phyloP scores from a whole-genome alignment of 1,284 basidiomycete species.

The Ganoderma sp. region DNA sequence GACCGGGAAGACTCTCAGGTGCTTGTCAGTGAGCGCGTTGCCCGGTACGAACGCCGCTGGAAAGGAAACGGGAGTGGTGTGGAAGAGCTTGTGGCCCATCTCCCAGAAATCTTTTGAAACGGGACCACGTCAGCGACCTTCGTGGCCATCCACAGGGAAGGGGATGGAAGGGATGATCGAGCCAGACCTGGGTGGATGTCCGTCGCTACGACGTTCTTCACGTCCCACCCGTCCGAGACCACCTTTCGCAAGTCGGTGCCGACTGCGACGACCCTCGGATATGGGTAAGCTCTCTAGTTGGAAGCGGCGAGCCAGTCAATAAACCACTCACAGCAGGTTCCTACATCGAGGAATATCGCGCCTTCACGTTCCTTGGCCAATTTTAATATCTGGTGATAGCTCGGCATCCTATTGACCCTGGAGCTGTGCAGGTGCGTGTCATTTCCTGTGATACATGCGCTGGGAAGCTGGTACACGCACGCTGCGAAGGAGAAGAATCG shows the following conservation, averaged over 20 bases:
- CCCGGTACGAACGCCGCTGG: slow-evolving; percentile 42
- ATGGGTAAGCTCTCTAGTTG: background rate
- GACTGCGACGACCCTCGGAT: slow-evolving; percentile 38
- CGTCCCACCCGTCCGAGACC: slow-evolving; percentile 46
- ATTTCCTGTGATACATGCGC: background rate
- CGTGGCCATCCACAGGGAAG: too few relatives aligned
- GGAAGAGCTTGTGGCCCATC: slow-evolving; percentile 40
- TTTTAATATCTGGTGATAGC: slow-evolving; percentile 48
- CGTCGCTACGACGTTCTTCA: slow-evolving; percentile 41
- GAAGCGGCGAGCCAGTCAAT: slow-evolving; percentile 34
- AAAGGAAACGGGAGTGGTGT: slow-evolving; percentile 46
- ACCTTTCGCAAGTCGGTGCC: slow-evolving; percentile 50
- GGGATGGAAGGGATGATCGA: too few relatives aligned
- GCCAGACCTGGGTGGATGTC: slow-evolving; percentile 40
- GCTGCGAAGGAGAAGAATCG: slow-evolving; percentile 12
- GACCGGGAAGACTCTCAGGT: slow-evolving; percentile 37
- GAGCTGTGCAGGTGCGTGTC: slow-evolving; percentile 30
- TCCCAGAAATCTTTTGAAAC: slow-evolving; percentile 39
- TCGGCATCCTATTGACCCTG: slow-evolving; percentile 44
- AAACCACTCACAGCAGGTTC: slow-evolving; percentile 52
- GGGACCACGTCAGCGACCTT: too few relatives aligned
- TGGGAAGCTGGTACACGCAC: background rate
- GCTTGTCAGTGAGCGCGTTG: slow-evolving; percentile 39
- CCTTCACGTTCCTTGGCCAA: slow-evolving; percentile 45
- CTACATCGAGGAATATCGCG: slow-evolving; percentile 53